phyloP scores from a whole-genome alignment of 2,329 filamentous ascomycete species.

The Leptographium radiaticola region DNA sequence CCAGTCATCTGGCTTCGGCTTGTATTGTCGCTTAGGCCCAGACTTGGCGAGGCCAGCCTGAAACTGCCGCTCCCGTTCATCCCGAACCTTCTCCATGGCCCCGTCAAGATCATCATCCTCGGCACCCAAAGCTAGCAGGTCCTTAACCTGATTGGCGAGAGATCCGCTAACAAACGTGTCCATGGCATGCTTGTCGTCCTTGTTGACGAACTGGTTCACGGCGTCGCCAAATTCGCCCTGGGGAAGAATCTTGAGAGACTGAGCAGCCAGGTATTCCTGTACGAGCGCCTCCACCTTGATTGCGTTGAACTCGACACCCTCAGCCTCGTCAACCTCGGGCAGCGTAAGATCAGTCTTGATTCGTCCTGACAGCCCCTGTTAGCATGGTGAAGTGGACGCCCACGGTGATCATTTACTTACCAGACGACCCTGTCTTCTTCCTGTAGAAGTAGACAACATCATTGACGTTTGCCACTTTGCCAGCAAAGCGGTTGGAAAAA shows the following conservation, averaged over 20 bases:
- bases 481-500: slow-evolving; percentile 84
- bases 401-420: slow-evolving; percentile 18
- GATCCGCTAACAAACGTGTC: slow-evolving; percentile 65
- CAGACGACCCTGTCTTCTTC: slow-evolving; percentile 55
- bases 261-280: slow-evolving; percentile 70
- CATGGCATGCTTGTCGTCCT: slow-evolving; percentile 90
- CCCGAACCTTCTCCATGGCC: slow-evolving; percentile 61
- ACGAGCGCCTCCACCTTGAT: slow-evolving; percentile 85
- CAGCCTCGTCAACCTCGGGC: slow-evolving; percentile 50
- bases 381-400: not conserved
- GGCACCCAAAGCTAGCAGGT: slow-evolving; percentile 53
- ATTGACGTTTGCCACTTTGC: slow-evolving; percentile 84
- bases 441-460: slow-evolving; percentile 90
- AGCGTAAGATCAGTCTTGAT: slow-evolving; percentile 41
- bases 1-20: slow-evolving; percentile 69
- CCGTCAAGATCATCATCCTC: slow-evolving; percentile 61
- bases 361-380: slow-evolving; percentile 15
- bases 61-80: slow-evolving; percentile 59
- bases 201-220: slow-evolving; percentile 83
- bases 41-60: slow-evolving; percentile 44
- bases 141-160: slow-evolving; percentile 55
- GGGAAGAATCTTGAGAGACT: slow-evolving; percentile 84
- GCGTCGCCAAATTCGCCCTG: slow-evolving; percentile 89
- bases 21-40: slow-evolving; percentile 39
- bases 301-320: slow-evolving; percentile 49